Conservation (phyloP, 306 rosid genomes). For the Acmispon strigosus region DNA sequence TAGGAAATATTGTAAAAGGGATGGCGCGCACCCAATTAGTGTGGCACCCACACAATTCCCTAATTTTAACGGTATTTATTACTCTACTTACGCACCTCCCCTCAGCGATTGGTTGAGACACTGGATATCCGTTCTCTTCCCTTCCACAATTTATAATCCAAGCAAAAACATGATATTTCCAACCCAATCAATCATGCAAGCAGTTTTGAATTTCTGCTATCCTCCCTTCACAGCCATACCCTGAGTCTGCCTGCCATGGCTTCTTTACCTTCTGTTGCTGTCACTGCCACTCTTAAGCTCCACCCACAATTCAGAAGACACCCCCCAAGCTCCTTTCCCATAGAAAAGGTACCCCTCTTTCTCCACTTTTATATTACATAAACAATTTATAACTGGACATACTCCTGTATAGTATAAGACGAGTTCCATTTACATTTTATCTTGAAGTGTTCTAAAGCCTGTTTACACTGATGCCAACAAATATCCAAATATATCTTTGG, state of each 20-base stretch:
- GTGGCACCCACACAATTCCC: too few species aligned
- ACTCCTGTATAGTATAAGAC: not conserved
- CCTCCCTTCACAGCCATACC: slow-evolving; percentile 14
- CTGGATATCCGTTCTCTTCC: not conserved
- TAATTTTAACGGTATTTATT: not conserved
- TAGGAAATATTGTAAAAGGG: too few species aligned
- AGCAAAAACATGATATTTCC: not conserved
- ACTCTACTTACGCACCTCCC: not conserved
- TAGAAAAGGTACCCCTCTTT: slow-evolving; percentile 46
- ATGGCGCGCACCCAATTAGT: too few species aligned
- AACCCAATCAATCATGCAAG: slow-evolving; percentile 9
- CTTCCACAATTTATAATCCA: slow-evolving; percentile 31
- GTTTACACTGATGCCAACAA: too few species aligned
- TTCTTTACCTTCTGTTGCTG: slow-evolving; percentile 56
- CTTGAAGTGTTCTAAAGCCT: too few species aligned
- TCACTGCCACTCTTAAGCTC: slow-evolving; percentile 50
- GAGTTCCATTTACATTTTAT: too few species aligned
- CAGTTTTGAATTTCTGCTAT: not conserved
- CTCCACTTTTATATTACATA: not conserved
- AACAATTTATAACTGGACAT: not conserved
- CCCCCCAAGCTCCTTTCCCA: slow-evolving; percentile 28
- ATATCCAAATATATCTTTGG: too few species aligned
- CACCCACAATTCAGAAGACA: slow-evolving; percentile 50
- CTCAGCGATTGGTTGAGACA: slow-evolving; percentile 4
- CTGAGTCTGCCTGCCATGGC: slow-evolving; percentile 36